These are phyloP conservation scores for Neonothopanus nambi DNA, from an alignment of 1,284 basidiomycete species.

Conservation along the genomic window DNA sequence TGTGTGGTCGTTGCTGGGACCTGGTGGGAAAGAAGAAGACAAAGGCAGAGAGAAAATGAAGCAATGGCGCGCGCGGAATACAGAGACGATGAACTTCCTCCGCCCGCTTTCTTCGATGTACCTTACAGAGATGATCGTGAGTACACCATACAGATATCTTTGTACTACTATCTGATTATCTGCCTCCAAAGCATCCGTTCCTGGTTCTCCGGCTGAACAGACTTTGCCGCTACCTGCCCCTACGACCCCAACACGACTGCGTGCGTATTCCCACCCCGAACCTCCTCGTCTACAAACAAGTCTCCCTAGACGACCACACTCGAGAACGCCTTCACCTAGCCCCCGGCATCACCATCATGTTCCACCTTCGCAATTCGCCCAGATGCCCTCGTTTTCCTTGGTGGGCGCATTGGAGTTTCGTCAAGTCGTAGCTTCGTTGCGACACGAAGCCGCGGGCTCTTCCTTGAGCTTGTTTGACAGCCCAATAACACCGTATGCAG, in stretches of 20 bases:
- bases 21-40: constrained; percentile 71
- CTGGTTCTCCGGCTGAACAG: constrained; percentile 9
- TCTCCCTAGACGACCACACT: constrained; percentile 40
- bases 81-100: constrained; percentile 45
- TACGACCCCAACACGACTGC: constrained; percentile 27
- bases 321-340: constrained; percentile 38
- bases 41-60: constrained; percentile 47
- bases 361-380: constrained; percentile 37
- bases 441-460: constrained; percentile 58
- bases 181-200: not conserved
- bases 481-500: constrained; percentile 69
- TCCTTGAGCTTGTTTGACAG: constrained; percentile 66
- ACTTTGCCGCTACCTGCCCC: constrained; percentile 22
- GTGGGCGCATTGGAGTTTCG: constrained; percentile 93
- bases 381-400: constrained; percentile 84
- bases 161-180: not conserved
- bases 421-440: constrained; percentile 82
- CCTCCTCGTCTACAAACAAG: constrained; percentile 43
- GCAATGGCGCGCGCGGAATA: constrained; percentile 62
- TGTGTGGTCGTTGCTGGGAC: constrained; percentile 72
- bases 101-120: constrained; percentile 34
- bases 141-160: constrained; percentile 17
- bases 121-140: constrained; percentile 67
- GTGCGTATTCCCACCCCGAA: constrained; percentile 36
- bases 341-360: constrained; percentile 32